Base-by-base conservation (phyloP, 2,329 filamentous ascomycete species). In the Aspergillus oerlinghausenensis region DNA sequence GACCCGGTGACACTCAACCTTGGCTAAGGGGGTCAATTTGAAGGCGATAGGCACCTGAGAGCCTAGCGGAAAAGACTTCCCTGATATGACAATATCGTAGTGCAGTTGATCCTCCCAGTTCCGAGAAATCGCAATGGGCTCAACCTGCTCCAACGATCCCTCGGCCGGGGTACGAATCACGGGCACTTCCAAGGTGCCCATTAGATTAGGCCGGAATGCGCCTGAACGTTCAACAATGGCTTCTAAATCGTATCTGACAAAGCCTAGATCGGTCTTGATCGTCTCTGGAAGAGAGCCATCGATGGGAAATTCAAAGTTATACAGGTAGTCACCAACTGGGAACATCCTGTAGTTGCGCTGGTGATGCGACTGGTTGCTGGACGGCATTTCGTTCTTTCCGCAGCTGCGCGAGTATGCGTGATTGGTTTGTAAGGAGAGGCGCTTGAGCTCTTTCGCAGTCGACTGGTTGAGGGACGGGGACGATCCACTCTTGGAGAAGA, bases 51-150 rank as follows among this genome's bases (percentile, higher is more conserved):
- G 92, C 17, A 97, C 90, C 66, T 89, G 89, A 42, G 88, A 84
- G 17, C 92, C 92, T 21, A 97, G 83, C 0, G 92, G 90, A 58
- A 97, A 97, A 0, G 92, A 95, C 80, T 96, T 96, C 54, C 92
- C 92, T 1, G 92, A 96, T 54, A 97, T 96, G 70, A 96, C 88
- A 64, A 97, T 96, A 67, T 97, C 92, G 75, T 97, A 97, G 68
- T 95, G 91, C 32, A 97, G 79, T 68, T 96, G 92, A 64, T 97
- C 92, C 70, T 97, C 92, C 92, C 92, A 97, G 60, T 90, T 92
- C 21, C 92, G 82, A 62, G 89, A 93, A 67, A 97, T 96, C 10
- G 92, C 93, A 66, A 97, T 96, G 2, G 92, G 92, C 70, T 97
- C 92, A 26, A 92, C 88, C 73, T 91, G 91, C 73, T 97, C 92